Evolutionary conservation across 2,329 filamentous ascomycete species (phyloP).

Genomic region (Alternaria postmessia): DNA sequence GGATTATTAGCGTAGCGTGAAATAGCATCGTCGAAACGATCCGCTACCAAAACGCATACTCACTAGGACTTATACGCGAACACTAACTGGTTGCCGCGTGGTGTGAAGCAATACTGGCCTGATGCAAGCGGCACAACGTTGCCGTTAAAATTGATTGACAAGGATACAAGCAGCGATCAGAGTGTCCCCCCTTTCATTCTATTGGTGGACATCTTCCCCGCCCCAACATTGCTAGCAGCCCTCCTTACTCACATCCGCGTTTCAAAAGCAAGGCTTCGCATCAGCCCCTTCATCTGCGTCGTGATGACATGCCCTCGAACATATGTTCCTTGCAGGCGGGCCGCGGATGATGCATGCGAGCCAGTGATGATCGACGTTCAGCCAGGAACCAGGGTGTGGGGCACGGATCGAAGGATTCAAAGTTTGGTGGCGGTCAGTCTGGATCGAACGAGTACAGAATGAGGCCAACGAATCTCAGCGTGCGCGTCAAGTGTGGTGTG

Average conservation of each 20-base stretch:
- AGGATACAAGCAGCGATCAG: not conserved
- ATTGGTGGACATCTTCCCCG: not conserved
- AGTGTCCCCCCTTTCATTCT: not conserved
- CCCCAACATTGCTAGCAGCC: not conserved
- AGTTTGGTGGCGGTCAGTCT: not conserved
- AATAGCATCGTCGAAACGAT: not conserved
- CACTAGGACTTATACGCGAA: not conserved
- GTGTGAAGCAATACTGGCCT: not conserved
- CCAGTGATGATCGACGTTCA: not conserved
- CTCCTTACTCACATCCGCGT: not conserved
- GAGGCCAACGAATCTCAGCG: not conserved
- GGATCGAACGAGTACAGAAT: not conserved
- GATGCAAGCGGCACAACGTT: conserved; percentile 1
- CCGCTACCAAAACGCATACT: not conserved
- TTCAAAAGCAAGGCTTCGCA: not conserved
- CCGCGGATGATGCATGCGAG: not conserved
- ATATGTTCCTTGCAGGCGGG: not conserved
- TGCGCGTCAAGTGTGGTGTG: not conserved
- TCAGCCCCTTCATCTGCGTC: not conserved
- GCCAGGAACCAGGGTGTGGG: conserved; percentile 4
- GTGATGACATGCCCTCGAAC: not conserved
- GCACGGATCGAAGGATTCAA: not conserved
- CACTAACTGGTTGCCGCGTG: not conserved
- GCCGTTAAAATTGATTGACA: not conserved
- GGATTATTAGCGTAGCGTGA: not conserved